A percentile compares a stretch with the other conserved stretches of the same genome.
These are phyloP conservation scores for Termitomyces sp. DNA, from an alignment of 768 basidiomycete genomes.

Conservation along the genomic window DNA sequence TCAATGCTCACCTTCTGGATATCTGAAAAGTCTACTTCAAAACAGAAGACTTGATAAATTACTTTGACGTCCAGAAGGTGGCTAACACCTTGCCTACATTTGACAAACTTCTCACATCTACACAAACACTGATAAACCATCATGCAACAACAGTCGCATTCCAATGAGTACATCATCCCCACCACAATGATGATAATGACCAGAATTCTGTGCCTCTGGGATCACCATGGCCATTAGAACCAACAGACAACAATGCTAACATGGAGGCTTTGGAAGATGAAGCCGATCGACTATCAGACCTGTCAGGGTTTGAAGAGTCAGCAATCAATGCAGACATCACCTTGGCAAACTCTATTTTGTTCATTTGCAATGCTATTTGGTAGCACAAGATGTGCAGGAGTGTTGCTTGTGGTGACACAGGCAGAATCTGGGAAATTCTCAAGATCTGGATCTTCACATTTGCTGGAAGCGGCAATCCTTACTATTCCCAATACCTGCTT, in stretches of 20 bases:
- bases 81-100: not conserved
- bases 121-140: not conserved
- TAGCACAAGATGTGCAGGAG: conserved; percentile 21
- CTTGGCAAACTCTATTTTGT: conserved; percentile 18
- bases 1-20: conserved; percentile 18
- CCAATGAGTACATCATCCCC: not conserved
- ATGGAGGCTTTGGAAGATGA: too few relatives aligned
- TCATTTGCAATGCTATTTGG: conserved; percentile 19
- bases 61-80: not conserved
- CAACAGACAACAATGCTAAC: not conserved
- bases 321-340: too few relatives aligned
- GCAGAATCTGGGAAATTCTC: conserved; percentile 20
- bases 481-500: conserved; percentile 22
- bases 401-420: conserved; percentile 20
- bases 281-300: conserved; percentile 3
- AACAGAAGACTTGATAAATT: conserved; percentile 6
- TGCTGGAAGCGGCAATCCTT: conserved; percentile 19
- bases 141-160: conserved; percentile 6
- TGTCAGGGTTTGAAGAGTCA: not conserved
- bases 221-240: conserved; percentile 4
- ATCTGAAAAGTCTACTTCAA: conserved; percentile 18
- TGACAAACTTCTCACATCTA: conserved; percentile 1
- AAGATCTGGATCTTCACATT: conserved; percentile 25
- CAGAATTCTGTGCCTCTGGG: conserved; percentile 6
- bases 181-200: too few relatives aligned